Evolutionary conservation across 768 basidiomycete species (phyloP).

Genomic region (Hypholoma sublateritium): DNA sequence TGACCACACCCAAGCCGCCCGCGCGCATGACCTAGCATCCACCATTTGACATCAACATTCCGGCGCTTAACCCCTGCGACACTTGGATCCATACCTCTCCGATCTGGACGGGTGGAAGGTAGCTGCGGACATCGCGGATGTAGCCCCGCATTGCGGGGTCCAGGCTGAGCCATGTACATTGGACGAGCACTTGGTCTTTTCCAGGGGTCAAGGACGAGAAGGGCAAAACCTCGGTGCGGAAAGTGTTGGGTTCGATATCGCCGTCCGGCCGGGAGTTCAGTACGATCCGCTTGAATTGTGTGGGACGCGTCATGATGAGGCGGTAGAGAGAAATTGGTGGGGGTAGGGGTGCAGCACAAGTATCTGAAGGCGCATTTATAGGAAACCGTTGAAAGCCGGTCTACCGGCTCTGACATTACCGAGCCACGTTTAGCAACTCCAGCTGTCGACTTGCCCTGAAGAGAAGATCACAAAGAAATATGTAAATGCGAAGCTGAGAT

Average conservation of each 20-base stretch:
- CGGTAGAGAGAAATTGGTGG: neutral
- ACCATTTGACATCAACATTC: constrained; percentile 19
- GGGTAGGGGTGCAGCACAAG: neutral
- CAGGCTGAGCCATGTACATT: constrained; percentile 74
- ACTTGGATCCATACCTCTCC: constrained; percentile 38
- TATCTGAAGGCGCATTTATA: neutral
- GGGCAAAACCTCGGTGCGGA: constrained; percentile 56
- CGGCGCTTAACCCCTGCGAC: too few relatives aligned
- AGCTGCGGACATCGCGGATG: constrained; percentile 70
- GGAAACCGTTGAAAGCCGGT: neutral
- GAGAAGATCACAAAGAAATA: too few relatives aligned
- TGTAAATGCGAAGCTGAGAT: too few relatives aligned
- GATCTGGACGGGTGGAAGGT: constrained; percentile 70
- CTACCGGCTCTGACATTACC: neutral
- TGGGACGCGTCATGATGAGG: constrained; percentile 16
- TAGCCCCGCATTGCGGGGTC: constrained; percentile 92
- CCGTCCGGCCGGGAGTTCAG: constrained; percentile 72
- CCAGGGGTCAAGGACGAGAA: constrained; percentile 54
- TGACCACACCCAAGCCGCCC: constrained; percentile 62
- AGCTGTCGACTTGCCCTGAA: neutral
- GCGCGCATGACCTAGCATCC: constrained; percentile 63
- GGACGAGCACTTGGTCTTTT: constrained; percentile 62
- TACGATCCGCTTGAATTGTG: constrained; percentile 63
- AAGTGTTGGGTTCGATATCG: constrained; percentile 73
- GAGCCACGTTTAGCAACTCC: neutral